Evolutionary conservation across 768 basidiomycete species (phyloP), one percentile per base, ranked within the genome.

Genomic region (Mycena albidolilacea): DNA sequence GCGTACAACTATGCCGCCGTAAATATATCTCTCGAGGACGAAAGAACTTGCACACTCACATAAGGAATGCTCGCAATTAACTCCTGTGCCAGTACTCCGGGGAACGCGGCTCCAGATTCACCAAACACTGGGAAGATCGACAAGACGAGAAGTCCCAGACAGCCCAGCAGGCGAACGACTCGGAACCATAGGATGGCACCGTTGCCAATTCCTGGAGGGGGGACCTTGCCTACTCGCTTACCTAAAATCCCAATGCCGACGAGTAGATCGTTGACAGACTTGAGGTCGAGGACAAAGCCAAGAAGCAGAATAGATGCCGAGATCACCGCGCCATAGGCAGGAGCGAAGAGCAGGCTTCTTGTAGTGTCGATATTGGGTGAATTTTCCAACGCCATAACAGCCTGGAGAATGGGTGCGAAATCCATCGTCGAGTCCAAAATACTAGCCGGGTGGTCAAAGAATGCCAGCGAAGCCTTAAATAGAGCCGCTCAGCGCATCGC

Each of bases 121-220:
- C 82, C 80, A 5, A 81, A 14, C 6, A 65, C 30, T 30, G 11
- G 83, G 8, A 84, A 84, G 59, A 87, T 78, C 6, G 87, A 88
- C 10, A 92, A 77, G 9, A 79, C 85, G 30, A 91, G 79, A n/a
- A 92, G 84, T 4, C 82, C 80, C 21, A 86, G 77, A 54, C 85
- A 84, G 52, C 84, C 84, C 0, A 88, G 65, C 7, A 90, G 80
- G 30, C 91, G 84, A 0, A 82, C 73, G 37, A 88, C 58, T 74
- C 86, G 86, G 78, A 84, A 86, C 11, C 76, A 76, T 77, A 88
- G 89, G 37, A 88, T 85, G 9, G 78, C 77, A 5, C 79, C 74
- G 14, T 38, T 64, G 43, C 64, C 63, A 2, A 60, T 65, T 52
- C 44, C 64, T 2, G 70, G 70, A 19, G 57, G 23, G 7, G 14